phyloP scores from a whole-genome alignment of 176 grass and related monocot genomes.

The Eleusine coracana region DNA sequence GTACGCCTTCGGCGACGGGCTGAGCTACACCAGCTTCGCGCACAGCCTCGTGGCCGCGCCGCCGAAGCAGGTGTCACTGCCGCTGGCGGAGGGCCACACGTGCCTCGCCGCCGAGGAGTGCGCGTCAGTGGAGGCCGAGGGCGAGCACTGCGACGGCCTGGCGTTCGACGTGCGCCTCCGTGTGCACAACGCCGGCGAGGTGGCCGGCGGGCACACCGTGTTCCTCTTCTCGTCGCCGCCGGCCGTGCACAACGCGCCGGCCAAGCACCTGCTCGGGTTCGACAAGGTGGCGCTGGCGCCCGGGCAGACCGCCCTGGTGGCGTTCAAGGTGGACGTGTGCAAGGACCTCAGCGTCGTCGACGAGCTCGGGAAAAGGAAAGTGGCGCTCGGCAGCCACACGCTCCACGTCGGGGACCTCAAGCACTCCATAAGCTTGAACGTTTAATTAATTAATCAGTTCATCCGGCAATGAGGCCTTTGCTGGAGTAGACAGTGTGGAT shows the following conservation, averaged over 20 bases:
- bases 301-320: slow-evolving; percentile 47
- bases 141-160: slow-evolving; percentile 56
- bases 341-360: slow-evolving; percentile 90
- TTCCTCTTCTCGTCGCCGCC: slow-evolving; percentile 86
- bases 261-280: slow-evolving; percentile 81
- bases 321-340: slow-evolving; percentile 85
- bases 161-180: slow-evolving; percentile 63
- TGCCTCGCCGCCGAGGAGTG: slow-evolving; percentile 58
- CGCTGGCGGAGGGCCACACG: slow-evolving; percentile 65
- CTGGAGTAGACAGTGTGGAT: slow-evolving; percentile 20
- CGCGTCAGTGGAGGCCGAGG: slow-evolving; percentile 59
- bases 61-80: slow-evolving; percentile 58
- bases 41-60: slow-evolving; percentile 65
- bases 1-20: slow-evolving; percentile 84
- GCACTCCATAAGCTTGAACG: slow-evolving; percentile 63
- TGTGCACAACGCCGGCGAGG: slow-evolving; percentile 53
- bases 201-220: slow-evolving; percentile 71
- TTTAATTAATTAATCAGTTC: slow-evolving; percentile 22
- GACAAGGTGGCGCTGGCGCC: slow-evolving; percentile 73
- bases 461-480: background rate
- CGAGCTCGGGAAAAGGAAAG: slow-evolving; percentile 73
- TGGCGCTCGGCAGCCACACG: slow-evolving; percentile 73
- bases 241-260: slow-evolving; percentile 73
- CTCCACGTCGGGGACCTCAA: slow-evolving; percentile 80
- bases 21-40: slow-evolving; percentile 80